These are phyloP conservation scores for Apiotrichum siamense DNA, from an alignment of 1,284 basidiomycete genomes.

Conservation along the genomic window DNA sequence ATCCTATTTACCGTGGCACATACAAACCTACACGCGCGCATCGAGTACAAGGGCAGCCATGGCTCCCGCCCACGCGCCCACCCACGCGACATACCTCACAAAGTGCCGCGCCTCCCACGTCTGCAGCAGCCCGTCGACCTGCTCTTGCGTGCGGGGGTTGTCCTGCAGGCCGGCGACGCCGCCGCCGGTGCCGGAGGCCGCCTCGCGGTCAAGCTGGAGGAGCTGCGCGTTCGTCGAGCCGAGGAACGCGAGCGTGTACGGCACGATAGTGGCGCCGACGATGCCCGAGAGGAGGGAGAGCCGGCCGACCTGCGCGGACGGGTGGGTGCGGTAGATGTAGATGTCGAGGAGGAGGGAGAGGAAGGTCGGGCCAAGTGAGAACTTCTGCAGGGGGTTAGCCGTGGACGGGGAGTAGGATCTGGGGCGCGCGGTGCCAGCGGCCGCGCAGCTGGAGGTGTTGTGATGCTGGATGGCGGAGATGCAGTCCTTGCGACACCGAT, in stretches of 20 bases:
- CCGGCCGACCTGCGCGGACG: constrained; percentile 9
- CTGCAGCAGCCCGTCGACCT: constrained; percentile 15
- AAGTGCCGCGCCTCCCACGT: constrained; percentile 22
- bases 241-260: constrained; percentile 20
- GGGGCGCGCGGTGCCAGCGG: too few species aligned
- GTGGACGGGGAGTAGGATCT: neutral
- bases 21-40: neutral
- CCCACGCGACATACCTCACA: constrained; percentile 9
- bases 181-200: neutral
- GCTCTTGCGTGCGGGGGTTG: too few species aligned
- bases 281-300: constrained; percentile 20
- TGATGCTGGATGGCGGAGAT: too few species aligned
- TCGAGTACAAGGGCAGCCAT: constrained; percentile 9
- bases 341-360: constrained; percentile 11
- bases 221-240: constrained; percentile 21
- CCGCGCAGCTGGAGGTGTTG: too few species aligned
- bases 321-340: constrained; percentile 17
- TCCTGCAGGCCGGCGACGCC: constrained; percentile 1
- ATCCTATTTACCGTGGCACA: neutral
- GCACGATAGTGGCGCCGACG: constrained; percentile 17
- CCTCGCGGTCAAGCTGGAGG: constrained; percentile 6
- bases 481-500: too few species aligned
- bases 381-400: constrained; percentile 5
- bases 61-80: constrained; percentile 6
- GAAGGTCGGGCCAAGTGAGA: constrained; percentile 8